Percentiles rank a stretch among this genome's conserved stretches.
phyloP scores from a whole-genome alignment of 139 green algal species.

The Chlorella sp. region DNA sequence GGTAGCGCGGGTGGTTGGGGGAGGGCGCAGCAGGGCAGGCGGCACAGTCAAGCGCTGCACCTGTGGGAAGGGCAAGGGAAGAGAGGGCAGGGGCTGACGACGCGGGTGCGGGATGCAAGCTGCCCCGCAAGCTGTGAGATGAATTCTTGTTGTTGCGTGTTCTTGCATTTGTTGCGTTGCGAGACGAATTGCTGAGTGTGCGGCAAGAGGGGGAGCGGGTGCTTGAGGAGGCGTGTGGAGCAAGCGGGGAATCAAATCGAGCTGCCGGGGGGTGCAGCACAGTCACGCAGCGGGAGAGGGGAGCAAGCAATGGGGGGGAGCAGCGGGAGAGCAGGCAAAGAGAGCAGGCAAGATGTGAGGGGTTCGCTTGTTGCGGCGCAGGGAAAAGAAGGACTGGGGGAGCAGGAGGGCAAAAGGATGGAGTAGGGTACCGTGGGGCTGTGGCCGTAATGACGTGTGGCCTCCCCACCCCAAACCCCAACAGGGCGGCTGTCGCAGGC shows the following conservation, averaged over 20 bases:
- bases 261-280: background rate
- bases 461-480: no score
- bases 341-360: background rate
- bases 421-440: background rate
- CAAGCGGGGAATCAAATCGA: background rate
- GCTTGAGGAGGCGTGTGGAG: background rate
- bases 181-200: background rate
- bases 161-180: background rate
- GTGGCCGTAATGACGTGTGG: background rate
- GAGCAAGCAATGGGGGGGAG: background rate
- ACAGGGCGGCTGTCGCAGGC: no score
- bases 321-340: background rate
- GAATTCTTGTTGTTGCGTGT: background rate
- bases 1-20: no score
- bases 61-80: background rate
- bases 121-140: background rate
- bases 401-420: background rate
- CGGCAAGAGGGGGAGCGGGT: no score
- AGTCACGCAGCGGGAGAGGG: background rate
- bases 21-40: no score
- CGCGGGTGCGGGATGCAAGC: no score
- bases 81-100: background rate
- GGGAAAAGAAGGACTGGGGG: background rate
- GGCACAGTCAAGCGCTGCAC: background rate
- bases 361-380: conserved; percentile 20